Base-by-base conservation (phyloP, 768 basidiomycete genomes). In the Suillus plorans region DNA sequence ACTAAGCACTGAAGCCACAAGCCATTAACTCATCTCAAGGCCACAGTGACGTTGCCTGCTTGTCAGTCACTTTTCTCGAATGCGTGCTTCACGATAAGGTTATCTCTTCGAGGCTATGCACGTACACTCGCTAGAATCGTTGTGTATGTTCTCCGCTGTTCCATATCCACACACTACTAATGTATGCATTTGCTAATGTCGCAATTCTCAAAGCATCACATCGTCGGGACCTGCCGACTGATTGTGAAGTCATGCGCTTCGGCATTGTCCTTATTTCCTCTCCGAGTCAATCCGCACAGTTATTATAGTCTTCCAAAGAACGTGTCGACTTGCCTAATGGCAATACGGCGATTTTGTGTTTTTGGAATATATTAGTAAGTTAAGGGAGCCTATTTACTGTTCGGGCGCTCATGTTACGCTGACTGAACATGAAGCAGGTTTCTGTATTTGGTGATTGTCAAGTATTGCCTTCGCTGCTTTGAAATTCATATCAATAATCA, bases 51-150 rank as follows among this genome's bases (percentile, higher is more conserved):
- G 36, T 73, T 68, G 66, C 71, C 73, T 72, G 67, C 55, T 56
- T 63, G 65, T 28, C 18, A 70, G 42, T 76, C 69, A 69, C 72
- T 74, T 39, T 72, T 47, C 59, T 66, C 63, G 45, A 72, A 66
- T 52, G 45, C 57, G 20, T 56, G 16, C 44, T 34, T 50, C 72
- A 47, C 57, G 73, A 75, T 74, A 74, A 74, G 66, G 67, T 67
- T 73, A 75, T 76, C 70, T 74, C 64, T 66, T 67, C 69, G 18
- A 63, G 37, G 58, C 58, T 42, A 20, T 42, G 58, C 58, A 28
- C 41, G 18, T 13, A 41, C 18, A 59, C 25, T 59, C 58, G 41
- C 41, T 59, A 59, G 58, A 59, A 59, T 59, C 14, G 3, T 59
- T 42, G 25, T 12, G 39, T 62, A 63, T 59, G 57, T 41, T 63